phyloP scores from a whole-genome alignment of 768 basidiomycete genomes.

The Rhodotorula taiwanensis region DNA sequence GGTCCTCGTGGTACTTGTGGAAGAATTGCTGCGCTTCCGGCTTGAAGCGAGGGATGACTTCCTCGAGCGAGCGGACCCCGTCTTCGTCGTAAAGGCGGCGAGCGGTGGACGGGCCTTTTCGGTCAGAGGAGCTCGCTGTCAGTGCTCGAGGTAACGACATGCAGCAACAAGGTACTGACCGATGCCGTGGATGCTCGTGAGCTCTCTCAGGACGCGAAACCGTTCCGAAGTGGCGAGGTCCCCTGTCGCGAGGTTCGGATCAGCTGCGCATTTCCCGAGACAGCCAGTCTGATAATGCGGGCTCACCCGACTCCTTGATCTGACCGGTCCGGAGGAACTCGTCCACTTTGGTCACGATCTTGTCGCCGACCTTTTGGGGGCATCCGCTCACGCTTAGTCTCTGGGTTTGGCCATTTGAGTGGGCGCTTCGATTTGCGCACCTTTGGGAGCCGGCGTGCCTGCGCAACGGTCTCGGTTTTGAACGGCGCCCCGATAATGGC shows the following conservation, averaged over 20 bases:
- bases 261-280: no score
- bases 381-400: background rate
- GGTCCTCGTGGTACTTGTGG: background rate
- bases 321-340: conserved; percentile 14
- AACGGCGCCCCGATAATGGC: conserved; percentile 20
- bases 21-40: background rate
- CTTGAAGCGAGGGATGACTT: background rate
- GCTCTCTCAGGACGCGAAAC: background rate
- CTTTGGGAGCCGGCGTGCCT: conserved; percentile 14
- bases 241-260: no score
- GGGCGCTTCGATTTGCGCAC: background rate
- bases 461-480: conserved; percentile 12
- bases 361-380: conserved; percentile 6
- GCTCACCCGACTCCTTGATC: conserved; percentile 19
- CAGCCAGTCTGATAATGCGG: background rate
- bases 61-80: background rate
- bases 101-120: background rate
- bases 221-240: background rate
- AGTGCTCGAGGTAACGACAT: background rate
- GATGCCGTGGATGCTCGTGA: conserved; percentile 8
- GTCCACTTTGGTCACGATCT: conserved; percentile 6
- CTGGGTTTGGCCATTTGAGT: no score
- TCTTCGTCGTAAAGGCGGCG: background rate
- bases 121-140: background rate
- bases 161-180: background rate